Evolutionary conservation across 768 basidiomycete species (phyloP).

Genomic region (Suillus variegatus): DNA sequence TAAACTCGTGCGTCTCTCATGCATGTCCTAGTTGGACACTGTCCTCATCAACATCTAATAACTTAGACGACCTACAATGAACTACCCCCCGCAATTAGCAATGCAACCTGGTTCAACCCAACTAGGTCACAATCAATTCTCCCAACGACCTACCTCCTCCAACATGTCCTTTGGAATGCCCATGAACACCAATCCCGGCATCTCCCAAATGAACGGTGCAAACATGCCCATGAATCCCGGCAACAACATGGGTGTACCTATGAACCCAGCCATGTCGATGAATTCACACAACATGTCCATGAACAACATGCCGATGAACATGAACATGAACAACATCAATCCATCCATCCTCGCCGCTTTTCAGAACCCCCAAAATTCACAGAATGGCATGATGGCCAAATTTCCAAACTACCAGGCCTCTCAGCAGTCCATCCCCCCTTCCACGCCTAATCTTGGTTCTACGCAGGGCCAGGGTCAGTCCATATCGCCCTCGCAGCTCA

Average conservation of each 20-base stretch:
- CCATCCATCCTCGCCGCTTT: conserved; percentile 35
- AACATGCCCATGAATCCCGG: conserved; percentile 14
- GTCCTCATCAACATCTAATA: neutral
- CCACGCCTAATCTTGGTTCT: conserved; percentile 11
- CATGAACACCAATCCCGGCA: conserved; percentile 9
- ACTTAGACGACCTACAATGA: neutral
- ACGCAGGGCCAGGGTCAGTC: conserved; percentile 19
- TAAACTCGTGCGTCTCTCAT: conserved; percentile 7
- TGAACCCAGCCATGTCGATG: conserved; percentile 7
- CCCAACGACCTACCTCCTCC: conserved; percentile 15
- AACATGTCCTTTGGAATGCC: conserved; percentile 20
- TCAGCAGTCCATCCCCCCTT: conserved; percentile 16
- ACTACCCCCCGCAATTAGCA: conserved; percentile 11
- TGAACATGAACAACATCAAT: conserved; percentile 25
- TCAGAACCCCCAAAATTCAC: conserved; percentile 21
- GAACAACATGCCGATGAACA: conserved; percentile 11
- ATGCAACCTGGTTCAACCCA: conserved; percentile 17
- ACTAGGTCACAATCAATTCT: conserved; percentile 24
- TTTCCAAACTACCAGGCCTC: conserved; percentile 17
- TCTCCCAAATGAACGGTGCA: conserved; percentile 11
- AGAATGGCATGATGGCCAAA: conserved; percentile 16
- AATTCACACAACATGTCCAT: conserved; percentile 4
- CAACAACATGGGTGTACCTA: conserved; percentile 4
- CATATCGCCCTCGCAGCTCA: conserved; percentile 25
- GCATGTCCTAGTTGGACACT: neutral